Evolutionary conservation across 768 basidiomycete genomes (phyloP).

Genomic region (Pleurotus citrinopileatus): DNA sequence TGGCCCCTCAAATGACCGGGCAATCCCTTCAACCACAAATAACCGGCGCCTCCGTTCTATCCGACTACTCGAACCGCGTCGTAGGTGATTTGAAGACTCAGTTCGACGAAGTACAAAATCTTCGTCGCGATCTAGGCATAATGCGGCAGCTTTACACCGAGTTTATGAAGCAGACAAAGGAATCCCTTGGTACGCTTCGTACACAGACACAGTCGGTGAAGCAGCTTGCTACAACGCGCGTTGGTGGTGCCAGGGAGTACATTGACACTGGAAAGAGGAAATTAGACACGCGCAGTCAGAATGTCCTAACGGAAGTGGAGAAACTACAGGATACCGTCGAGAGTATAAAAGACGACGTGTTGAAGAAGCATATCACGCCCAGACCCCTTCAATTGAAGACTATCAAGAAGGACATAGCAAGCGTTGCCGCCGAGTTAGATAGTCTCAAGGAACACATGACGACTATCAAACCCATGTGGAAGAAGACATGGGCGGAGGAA

Average conservation of each 20-base stretch:
- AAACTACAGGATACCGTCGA: constrained; percentile 92
- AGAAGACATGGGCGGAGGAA: constrained; percentile 98
- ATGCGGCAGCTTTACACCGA: constrained; percentile 95
- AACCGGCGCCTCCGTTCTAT: constrained; percentile 72
- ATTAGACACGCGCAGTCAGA: constrained; percentile 87
- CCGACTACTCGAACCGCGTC: constrained; percentile 71
- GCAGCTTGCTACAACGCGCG: constrained; percentile 75
- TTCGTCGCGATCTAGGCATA: constrained; percentile 88
- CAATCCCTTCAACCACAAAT: constrained; percentile 66
- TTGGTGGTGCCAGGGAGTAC: constrained; percentile 84
- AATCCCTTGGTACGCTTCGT: constrained; percentile 73
- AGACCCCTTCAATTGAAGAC: constrained; percentile 67
- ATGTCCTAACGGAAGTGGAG: constrained; percentile 88
- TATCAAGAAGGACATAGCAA: constrained; percentile 69
- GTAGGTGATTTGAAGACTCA: constrained; percentile 85
- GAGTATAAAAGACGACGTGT: constrained; percentile 84
- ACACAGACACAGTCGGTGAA: constrained; percentile 86
- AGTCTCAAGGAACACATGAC: constrained; percentile 82
- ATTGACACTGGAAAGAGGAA: constrained; percentile 91
- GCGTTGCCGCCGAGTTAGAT: constrained; percentile 65
- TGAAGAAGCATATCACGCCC: constrained; percentile 84
- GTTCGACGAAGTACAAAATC: constrained; percentile 91
- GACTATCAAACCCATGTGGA: constrained; percentile 94
- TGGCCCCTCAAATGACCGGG: constrained; percentile 66
- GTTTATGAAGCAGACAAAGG: constrained; percentile 90